A percentile compares a stretch with the other conserved stretches of the same genome.
phyloP scores from a whole-genome alignment of 345 rosid genomes.

The Euclidium syriacum region DNA sequence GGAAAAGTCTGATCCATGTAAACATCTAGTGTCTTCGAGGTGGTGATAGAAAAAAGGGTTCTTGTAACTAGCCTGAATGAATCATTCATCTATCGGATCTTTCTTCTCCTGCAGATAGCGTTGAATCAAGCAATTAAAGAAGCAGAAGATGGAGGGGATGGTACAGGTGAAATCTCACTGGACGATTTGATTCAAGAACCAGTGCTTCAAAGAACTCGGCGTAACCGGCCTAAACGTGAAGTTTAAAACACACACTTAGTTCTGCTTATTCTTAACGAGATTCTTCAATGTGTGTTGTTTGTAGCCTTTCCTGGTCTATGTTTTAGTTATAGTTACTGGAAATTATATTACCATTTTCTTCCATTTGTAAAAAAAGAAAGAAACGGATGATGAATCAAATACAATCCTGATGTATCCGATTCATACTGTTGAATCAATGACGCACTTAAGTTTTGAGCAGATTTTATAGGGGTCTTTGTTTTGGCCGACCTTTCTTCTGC shows the following conservation, averaged over 20 bases:
- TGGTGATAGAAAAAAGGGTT: not conserved
- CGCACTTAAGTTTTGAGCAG: not conserved
- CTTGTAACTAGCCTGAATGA: not conserved
- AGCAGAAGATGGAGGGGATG: conserved; percentile 42
- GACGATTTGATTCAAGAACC: conserved; percentile 47
- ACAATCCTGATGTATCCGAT: not conserved
- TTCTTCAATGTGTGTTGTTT: conserved; percentile 1
- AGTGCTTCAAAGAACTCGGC: conserved; percentile 38
- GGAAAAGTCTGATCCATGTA: not conserved
- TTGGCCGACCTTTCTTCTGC: not conserved
- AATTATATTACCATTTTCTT: not conserved
- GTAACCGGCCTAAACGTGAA: conserved; percentile 77
- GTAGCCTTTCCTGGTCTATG: not conserved
- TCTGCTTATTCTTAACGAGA: not conserved
- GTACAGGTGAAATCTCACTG: conserved; percentile 27
- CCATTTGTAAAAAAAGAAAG: not conserved
- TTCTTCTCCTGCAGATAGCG: conserved; percentile 43
- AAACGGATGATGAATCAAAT: not conserved
- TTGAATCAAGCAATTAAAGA: conserved; percentile 56
- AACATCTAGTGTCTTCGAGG: not conserved
- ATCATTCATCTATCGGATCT: too few species aligned
- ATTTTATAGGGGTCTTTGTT: not conserved
- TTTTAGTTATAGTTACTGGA: conserved; percentile 8
- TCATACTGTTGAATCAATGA: not conserved
- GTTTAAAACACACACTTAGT: conserved; percentile 24